Evolutionary conservation across 1,139 yeast species (phyloP), one percentile per base, ranked within the genome.

Genomic region (Wickerhamomyces sp.): DNA sequence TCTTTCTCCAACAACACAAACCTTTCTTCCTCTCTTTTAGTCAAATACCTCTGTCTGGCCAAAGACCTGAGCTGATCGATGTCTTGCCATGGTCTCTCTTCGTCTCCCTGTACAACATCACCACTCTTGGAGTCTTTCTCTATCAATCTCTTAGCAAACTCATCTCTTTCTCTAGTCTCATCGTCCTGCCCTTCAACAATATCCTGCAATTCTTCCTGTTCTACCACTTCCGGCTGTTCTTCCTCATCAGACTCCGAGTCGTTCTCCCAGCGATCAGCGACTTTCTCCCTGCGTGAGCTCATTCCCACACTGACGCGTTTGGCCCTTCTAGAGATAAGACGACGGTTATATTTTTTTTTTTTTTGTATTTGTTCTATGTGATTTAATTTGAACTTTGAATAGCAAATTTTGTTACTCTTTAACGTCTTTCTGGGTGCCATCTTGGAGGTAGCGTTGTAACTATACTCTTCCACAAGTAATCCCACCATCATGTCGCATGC

Each of bases 11-110:
- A 51, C 14, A 71, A 50, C 6, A 59, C 48, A 23, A 70, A 52
- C 44, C 68, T 62, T 42, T 66, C 67, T 37, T 64, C 64, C 41
- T 73, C 79, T 36, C 80, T 59, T 37, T 63, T 62, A 4, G 65
- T 56, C 19, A 75, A 56, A 38, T 74, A 74, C 19, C 58, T 52
- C 42, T 72, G 76, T 31, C 80, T 59, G 0, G 80, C 73, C 11
- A 69, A 49, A 18, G 57, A 47, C 28, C 80, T 57, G 21, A 75
- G 56, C 21, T 60, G 60, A 5, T 44, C 44, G 15, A 53, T 46
- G 35, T 44, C 44, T 8, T 23, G 36, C 7, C 20, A 25, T 8
- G 26, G 20, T 17, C 21, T 24, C 9, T 11, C 15, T 13, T n/a
- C 16, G 1, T 15, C 6, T 12, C 24, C 52, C 52, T 5, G 49